Base-by-base conservation (phyloP, 768 basidiomycete genomes). In the Pholiota microspora region DNA sequence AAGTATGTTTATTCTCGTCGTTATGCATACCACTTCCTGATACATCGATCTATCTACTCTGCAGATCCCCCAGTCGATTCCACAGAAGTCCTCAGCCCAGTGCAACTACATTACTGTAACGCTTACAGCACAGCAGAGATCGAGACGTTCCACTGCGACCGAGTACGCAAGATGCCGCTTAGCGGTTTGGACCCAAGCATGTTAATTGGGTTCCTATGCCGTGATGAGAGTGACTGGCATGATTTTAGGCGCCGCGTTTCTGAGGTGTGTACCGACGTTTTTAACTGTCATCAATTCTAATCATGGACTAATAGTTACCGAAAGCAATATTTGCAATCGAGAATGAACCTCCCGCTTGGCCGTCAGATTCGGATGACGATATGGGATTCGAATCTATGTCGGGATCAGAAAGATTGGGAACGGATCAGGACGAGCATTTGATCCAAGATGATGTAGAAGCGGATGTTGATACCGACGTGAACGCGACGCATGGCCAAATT, bases 151-250 rank as follows among this genome's bases (percentile, higher is more conserved):
- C 97, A 98, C 70, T 94, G 94, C 68, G 97, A 99, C 15, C 84
- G 88, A 15, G 88, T 98, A 34, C 79, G 93, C 66, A 98, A 96
- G 82, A 96, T 98, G 91, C 88, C 88, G 0, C 71, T 98, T 31
- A 83, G 84, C 35, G 89, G 88, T 24, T 74, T 99, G 51, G 97
- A 98, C 68, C 97, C 96, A 21, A 97, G 94, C 62, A 98, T 99
- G 97, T 75, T 99, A 5, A 80, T 98, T 55, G 95, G 95, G 9
- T 98, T 99, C 67, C 65, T 98, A 60, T 87, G 88, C 67, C 82
- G 81, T 62, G 84, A 91, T 64, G 88, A 92, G 70, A 75, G 66
- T 15, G 96, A 98, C 51, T 98, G 93, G 90, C 68, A 77, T 10
- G 93, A 98, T 70, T 81, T 98, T 52, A 78, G 84, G 59, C 73